Evolutionary conservation across 2,329 filamentous ascomycete genomes (phyloP), one percentile per base, ranked within the genome.

Genomic region (Teratosphaeria zuluensis): DNA sequence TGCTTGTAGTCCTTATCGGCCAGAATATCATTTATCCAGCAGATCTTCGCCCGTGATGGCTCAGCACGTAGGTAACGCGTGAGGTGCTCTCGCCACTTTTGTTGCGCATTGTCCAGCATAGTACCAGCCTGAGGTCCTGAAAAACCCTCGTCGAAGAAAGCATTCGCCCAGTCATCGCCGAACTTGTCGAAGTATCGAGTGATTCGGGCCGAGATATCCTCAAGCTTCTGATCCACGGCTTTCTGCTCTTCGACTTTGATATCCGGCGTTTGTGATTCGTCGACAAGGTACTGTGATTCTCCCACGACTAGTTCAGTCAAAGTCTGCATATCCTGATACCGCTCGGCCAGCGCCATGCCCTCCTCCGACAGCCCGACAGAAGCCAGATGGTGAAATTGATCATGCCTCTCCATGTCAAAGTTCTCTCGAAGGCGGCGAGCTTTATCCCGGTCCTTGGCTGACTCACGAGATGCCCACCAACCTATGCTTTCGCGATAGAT

Each of bases 21-120:
- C 61, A 85, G 80, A 7, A 97, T 81, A 70, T 97, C 92, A 70
- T 99, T 95, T 75, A 99, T 95, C 94, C 94, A 99, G 54, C 87
- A 86, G 52, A 99, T 80, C 66, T 90, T 90, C 31, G 87, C 86
- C 62, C 90, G 84, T 62, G 85, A 81, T 0, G 85, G 82, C 63
- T 85, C 83, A 58, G 83, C 85, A 51, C 89, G 84, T 54, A 99
- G 79, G 67, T 91, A 99, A 56, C 80, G 80, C 0, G 90, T 95
- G 58, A 95, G 82, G 67, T 85, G 87, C 55, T 82, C 76, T 64
- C 85, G 84, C 70, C 70, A 72, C 67, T 92, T 88, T 58, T 84
- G 76, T 30, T 86, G 79, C 60, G 89, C 89, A 69, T 80, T 66
- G 66, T 85, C 81, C 56, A 99, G 80, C 31, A 64, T 84, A 80